Base-by-base conservation (phyloP, 164 flowering plant genomes). In the Stephania japonica region DNA sequence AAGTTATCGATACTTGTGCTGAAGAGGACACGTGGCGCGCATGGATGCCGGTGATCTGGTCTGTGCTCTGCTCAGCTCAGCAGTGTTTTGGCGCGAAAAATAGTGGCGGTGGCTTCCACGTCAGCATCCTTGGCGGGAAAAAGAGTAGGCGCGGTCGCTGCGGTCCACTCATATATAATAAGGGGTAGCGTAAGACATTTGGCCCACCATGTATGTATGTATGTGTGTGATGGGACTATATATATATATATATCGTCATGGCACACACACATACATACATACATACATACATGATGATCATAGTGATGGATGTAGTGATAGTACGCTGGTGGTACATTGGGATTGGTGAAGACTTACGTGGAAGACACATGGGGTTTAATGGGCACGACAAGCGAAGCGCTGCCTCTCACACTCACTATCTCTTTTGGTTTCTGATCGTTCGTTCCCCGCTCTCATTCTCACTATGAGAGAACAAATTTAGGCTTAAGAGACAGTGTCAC, bases 141-240 rank as follows among this genome's bases (percentile, higher is more conserved):
- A 16, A n/a, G 23, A 66, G 6, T 25, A 42, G 62, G 4, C 4
- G 62, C n/a, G 49, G 49, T 68, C 70, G n/a, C 43, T 42, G 0
- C 70, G 26, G 70, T 68, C 70, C 70, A 68, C 70, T 68, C 53
- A 68, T 67, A 38, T 67, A n/a, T 32, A 32, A 32, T 32, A 32
- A 32, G 47, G 8, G 26, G 70, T 68, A 42, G 70, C 70, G 49
- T 68, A 68, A 42, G 14, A 18, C 70, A 47, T 68, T 68, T 19
- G 14, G 1, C 18, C 42, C 10, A 7, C 49, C 18, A 44, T 2
- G 50, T 4, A 8, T 8, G 12, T 13, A 44, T 44, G 42, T 26
- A 38, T 41, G 49, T 66, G 4, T 32, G 9, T 13, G n/a, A n/a
- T n/a, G n/a, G n/a, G n/a, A n/a, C n/a, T n/a, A n/a, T n/a, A n/a